Percentiles rank a stretch among this genome's conserved stretches.
Conservation (phyloP, 164 flowering plant species). For the Umbellularia californica region DNA sequence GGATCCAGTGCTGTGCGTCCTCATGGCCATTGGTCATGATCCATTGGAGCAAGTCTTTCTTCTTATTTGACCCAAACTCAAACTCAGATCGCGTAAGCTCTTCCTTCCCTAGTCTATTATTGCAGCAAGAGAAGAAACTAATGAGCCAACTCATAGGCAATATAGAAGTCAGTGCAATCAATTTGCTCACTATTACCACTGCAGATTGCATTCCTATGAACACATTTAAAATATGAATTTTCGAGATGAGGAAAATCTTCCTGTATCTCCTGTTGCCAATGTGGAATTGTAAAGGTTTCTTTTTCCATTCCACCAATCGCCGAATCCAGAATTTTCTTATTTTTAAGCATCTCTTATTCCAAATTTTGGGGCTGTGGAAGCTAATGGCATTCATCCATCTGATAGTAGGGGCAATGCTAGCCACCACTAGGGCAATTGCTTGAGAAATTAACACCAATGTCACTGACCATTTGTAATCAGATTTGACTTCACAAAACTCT, state of each 20-base stretch:
- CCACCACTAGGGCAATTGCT: neutral
- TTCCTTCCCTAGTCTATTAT: constrained; percentile 4
- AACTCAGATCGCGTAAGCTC: constrained; percentile 23
- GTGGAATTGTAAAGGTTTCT: constrained; percentile 3
- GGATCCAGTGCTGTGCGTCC: constrained; percentile 32
- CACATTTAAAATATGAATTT: neutral
- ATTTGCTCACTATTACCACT: constrained; percentile 40
- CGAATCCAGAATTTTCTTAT: constrained; percentile 44
- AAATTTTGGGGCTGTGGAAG: neutral
- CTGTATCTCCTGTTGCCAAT: neutral
- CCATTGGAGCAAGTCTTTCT: constrained; percentile 36
- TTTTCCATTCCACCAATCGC: constrained; percentile 34
- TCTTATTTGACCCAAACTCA: constrained; percentile 49
- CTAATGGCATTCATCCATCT: neutral
- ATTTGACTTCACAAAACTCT: constrained; percentile 40
- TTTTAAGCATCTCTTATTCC: constrained; percentile 3
- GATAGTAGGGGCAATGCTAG: neutral
- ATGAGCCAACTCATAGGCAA: constrained; percentile 20
- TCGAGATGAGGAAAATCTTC: neutral
- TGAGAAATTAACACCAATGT: neutral
- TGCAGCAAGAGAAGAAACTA: constrained; percentile 5
- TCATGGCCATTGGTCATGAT: constrained; percentile 29
- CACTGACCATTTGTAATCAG: constrained; percentile 56
- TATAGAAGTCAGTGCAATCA: constrained; percentile 29
- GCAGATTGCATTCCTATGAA: constrained; percentile 36